These are phyloP conservation scores for Tremella fuciformis DNA, from an alignment of 768 basidiomycete genomes.

Conservation along the genomic window DNA sequence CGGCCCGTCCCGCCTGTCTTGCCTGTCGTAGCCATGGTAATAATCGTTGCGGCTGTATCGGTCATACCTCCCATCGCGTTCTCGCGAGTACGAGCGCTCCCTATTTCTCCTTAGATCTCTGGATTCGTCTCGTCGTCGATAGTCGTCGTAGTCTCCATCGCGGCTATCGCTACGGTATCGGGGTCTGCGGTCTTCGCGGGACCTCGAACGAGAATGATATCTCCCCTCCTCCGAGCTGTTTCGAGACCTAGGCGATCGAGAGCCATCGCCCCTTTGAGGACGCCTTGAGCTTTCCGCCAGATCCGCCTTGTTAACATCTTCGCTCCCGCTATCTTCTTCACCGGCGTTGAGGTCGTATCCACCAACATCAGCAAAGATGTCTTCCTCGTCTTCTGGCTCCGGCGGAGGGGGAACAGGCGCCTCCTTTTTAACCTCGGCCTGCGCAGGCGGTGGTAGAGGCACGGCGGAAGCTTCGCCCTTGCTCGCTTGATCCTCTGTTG, in stretches of 20 bases:
- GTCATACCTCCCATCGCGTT: constrained; percentile 1
- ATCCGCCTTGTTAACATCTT: constrained; percentile 50
- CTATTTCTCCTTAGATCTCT: neutral
- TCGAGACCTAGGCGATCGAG: constrained; percentile 13
- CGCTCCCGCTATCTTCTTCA: constrained; percentile 60
- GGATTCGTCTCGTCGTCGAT: constrained; percentile 3
- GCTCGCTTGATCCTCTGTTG: neutral
- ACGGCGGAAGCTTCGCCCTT: neutral
- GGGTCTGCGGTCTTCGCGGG: neutral
- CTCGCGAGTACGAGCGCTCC: neutral
- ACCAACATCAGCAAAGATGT: constrained; percentile 82
- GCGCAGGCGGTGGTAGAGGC: neutral
- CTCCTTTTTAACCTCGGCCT: constrained; percentile 1
- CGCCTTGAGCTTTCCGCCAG: constrained; percentile 48
- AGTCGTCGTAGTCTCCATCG: neutral
- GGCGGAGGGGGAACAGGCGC: constrained; percentile 7
- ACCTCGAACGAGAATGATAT: constrained; percentile 15
- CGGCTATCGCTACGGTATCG: constrained; percentile 2
- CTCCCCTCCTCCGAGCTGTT: constrained; percentile 13
- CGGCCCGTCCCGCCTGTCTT: too few species aligned
- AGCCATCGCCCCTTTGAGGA: neutral
- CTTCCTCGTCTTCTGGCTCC: constrained; percentile 58
- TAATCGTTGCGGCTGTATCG: neutral
- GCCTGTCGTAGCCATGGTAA: too few species aligned
- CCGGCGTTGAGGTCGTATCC: constrained; percentile 72